phyloP scores from a whole-genome alignment of 2,329 filamentous ascomycete genomes.

The Pyrenophora graminea region DNA sequence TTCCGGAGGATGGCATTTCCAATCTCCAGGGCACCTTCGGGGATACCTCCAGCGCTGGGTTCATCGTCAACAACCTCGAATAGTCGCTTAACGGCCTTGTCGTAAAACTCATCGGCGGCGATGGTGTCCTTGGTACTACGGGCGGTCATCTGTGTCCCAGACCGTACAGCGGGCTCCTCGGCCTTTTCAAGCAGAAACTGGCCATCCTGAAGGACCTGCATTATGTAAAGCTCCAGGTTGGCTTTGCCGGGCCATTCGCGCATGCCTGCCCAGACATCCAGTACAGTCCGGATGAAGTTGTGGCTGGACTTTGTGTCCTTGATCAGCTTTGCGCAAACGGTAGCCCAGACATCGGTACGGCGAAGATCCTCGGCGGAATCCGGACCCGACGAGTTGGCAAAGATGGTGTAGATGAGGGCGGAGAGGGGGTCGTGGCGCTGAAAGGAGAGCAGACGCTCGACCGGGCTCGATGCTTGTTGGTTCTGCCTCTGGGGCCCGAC shows the following conservation, averaged over 20 bases:
- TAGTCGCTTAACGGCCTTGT: constrained; percentile 75
- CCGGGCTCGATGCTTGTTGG: constrained; percentile 63
- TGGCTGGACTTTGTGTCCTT: constrained; percentile 74
- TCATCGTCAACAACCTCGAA: constrained; percentile 87
- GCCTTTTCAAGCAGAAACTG: constrained; percentile 86
- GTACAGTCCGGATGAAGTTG: constrained; percentile 77
- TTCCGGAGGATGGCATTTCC: constrained; percentile 82
- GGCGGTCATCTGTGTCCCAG: constrained; percentile 70
- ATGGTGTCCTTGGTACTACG: constrained; percentile 80
- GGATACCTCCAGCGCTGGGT: constrained; percentile 76
- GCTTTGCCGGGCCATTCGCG: constrained; percentile 87
- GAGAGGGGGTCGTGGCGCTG: constrained; percentile 86
- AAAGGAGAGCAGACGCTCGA: constrained; percentile 85
- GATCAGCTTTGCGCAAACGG: constrained; percentile 81
- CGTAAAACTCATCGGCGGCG: constrained; percentile 86
- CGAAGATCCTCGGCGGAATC: constrained; percentile 80
- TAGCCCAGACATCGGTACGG: constrained; percentile 85
- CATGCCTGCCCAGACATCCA: constrained; percentile 86
- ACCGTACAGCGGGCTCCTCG: constrained; percentile 72
- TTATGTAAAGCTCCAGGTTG: constrained; percentile 91
- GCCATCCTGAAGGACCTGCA: constrained; percentile 91
- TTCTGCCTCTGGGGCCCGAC: constrained; percentile 55
- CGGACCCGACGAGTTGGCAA: constrained; percentile 81
- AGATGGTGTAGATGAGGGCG: constrained; percentile 83
- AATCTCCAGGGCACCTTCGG: constrained; percentile 80